Conservation (phyloP, 2,329 filamentous ascomycete genomes). For the Xylariaceae sp. region DNA sequence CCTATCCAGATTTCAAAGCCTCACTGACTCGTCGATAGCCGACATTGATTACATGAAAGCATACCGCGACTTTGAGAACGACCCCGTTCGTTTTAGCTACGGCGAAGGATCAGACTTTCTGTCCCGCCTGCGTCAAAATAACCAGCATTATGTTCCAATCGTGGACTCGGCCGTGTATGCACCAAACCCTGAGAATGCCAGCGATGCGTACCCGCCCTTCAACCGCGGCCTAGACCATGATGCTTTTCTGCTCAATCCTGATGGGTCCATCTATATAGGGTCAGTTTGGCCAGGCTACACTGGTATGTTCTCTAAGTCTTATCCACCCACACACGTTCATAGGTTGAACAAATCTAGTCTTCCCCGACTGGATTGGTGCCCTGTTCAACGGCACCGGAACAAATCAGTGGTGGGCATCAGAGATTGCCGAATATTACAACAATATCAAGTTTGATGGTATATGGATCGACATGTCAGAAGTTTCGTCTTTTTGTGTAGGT, state of each 20-base stretch:
- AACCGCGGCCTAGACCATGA: constrained; percentile 62
- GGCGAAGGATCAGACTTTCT: constrained; percentile 63
- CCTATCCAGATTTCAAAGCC: constrained; percentile 40
- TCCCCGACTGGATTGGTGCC: constrained; percentile 70
- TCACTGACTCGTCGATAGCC: constrained; percentile 53
- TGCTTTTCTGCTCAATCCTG: constrained; percentile 57
- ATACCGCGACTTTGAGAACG: constrained; percentile 65
- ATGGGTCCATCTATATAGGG: constrained; percentile 60
- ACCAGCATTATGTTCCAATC: constrained; percentile 74
- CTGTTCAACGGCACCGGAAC: constrained; percentile 64
- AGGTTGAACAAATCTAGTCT: constrained; percentile 47
- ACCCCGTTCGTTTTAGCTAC: constrained; percentile 59
- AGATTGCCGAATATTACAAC: constrained; percentile 61
- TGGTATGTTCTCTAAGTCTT: constrained; percentile 23
- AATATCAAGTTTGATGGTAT: constrained; percentile 54
- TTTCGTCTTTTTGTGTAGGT: constrained; percentile 68
- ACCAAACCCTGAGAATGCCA: constrained; percentile 69
- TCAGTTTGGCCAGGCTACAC: constrained; percentile 76
- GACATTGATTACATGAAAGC: constrained; percentile 73
- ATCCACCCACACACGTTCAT: not conserved
- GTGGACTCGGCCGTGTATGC: constrained; percentile 73
- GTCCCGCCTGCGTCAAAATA: constrained; percentile 61
- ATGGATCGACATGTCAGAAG: constrained; percentile 64
- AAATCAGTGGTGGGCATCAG: constrained; percentile 68
- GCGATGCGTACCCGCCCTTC: constrained; percentile 65